Evolutionary conservation across 2,329 filamentous ascomycete genomes (phyloP).

Genomic region (Pseudonectria foliicola): DNA sequence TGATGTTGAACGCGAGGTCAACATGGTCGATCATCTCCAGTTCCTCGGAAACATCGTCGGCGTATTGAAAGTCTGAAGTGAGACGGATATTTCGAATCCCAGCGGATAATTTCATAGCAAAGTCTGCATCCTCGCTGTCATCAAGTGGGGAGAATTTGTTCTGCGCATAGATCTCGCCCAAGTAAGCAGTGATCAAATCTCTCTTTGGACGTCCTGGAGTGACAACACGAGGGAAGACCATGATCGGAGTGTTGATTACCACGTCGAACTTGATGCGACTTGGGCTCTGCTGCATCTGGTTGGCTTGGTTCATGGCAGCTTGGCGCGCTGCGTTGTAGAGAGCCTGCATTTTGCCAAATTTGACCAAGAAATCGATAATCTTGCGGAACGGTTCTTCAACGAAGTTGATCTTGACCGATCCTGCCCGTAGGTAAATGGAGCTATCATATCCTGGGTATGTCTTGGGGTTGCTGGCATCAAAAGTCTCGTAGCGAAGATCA

Average conservation of each 20-base stretch:
- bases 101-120: constrained; percentile 82
- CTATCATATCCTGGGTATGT: constrained; percentile 92
- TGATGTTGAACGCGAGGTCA: constrained; percentile 86
- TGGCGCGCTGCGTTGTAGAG: constrained; percentile 96
- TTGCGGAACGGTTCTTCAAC: constrained; percentile 95
- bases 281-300: constrained; percentile 82
- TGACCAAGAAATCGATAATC: constrained; percentile 95
- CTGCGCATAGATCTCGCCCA: constrained; percentile 95
- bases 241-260: constrained; percentile 87
- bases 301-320: constrained; percentile 89
- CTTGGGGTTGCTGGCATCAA: constrained; percentile 61
- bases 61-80: constrained; percentile 83
- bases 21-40: constrained; percentile 96
- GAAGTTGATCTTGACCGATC: constrained; percentile 95
- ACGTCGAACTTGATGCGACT: constrained; percentile 92
- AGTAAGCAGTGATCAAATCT: constrained; percentile 83
- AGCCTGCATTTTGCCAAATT: constrained; percentile 99
- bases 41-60: constrained; percentile 66
- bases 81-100: constrained; percentile 89
- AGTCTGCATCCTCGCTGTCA: constrained; percentile 62
- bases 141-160: constrained; percentile 86
- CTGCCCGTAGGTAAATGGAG: constrained; percentile 81
- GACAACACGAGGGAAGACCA: constrained; percentile 82
- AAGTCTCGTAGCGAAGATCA: constrained; percentile 96
- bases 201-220: constrained; percentile 61